These are phyloP conservation scores for Pichia occidentalis DNA, from an alignment of 805 yeast species.

Conservation along the genomic window DNA sequence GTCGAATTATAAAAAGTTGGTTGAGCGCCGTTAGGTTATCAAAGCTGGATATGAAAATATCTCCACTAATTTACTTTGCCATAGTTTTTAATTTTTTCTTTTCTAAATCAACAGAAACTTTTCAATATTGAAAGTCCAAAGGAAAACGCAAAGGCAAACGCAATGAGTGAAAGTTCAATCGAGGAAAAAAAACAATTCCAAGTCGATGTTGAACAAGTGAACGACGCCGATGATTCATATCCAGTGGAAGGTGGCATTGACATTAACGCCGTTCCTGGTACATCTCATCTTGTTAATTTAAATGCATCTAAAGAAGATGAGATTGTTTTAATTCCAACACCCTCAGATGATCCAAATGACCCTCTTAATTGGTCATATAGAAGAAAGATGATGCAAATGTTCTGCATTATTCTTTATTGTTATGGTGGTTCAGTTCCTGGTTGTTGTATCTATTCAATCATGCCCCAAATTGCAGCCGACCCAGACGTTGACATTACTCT, in stretches of 20 bases:
- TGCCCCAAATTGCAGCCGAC: conserved; percentile 25
- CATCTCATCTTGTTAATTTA: conserved; percentile 42
- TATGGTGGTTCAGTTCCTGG: conserved; percentile 25
- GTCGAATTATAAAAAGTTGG: too few relatives aligned
- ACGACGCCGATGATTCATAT: neutral
- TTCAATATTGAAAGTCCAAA: too few relatives aligned
- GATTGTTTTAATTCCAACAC: conserved; percentile 57
- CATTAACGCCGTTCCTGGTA: conserved; percentile 43
- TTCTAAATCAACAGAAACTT: too few relatives aligned
- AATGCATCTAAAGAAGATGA: conserved; percentile 22
- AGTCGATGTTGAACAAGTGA: neutral
- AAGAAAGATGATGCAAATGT: conserved; percentile 42
- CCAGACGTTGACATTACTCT: conserved; percentile 24
- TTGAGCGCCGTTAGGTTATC: too few relatives aligned
- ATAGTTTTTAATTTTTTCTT: too few relatives aligned
- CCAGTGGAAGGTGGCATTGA: conserved; percentile 17
- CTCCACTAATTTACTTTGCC: too few relatives aligned
- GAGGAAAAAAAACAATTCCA: conserved; percentile 1
- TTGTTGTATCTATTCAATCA: conserved; percentile 18
- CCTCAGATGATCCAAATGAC: conserved; percentile 63
- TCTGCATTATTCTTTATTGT: conserved; percentile 37
- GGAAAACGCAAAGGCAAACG: too few relatives aligned
- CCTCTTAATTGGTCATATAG: conserved; percentile 56
- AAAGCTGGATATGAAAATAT: too few relatives aligned
- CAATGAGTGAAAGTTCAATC: neutral